These are phyloP conservation scores for Metarhizium guizhouense DNA, from an alignment of 2,329 filamentous ascomycete genomes.

Conservation along the genomic window DNA sequence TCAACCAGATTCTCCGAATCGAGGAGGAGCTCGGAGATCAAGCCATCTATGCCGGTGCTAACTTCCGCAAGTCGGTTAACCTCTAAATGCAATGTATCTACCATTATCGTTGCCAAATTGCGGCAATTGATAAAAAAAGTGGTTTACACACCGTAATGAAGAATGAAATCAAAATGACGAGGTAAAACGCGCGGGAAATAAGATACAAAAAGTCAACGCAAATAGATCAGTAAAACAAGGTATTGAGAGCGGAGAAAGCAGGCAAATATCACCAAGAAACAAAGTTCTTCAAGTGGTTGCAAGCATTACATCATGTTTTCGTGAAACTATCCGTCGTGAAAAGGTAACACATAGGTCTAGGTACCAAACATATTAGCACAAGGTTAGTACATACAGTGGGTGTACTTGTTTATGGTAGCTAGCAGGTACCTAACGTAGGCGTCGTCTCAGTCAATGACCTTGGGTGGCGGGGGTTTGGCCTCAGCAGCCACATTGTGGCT, in stretches of 20 bases:
- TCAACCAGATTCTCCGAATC: slow-evolving; percentile 99
- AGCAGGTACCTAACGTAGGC: no score
- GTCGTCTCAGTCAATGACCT: no score
- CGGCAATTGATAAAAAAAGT: neutral
- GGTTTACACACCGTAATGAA: neutral
- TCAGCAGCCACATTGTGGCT: slow-evolving; percentile 3
- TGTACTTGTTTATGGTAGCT: no score
- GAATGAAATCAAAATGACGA: neutral
- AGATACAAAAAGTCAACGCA: neutral
- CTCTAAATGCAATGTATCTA: slow-evolving; percentile 49
- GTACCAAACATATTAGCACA: no score
- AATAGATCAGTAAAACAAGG: neutral
- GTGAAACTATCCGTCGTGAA: no score
- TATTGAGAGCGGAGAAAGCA: neutral
- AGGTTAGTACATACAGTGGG: no score
- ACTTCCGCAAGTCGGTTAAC: slow-evolving; percentile 87
- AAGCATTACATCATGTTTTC: no score
- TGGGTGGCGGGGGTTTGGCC: neutral
- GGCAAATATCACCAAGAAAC: neutral
- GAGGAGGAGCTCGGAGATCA: slow-evolving; percentile 96
- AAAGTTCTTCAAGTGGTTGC: neutral
- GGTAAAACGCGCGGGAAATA: neutral
- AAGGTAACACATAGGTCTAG: no score
- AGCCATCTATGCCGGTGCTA: slow-evolving; percentile 82
- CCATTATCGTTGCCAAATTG: neutral